A percentile compares a stretch with the other conserved stretches of the same genome.
Evolutionary conservation across 768 basidiomycete species (phyloP).

Genomic region (Mycena maculata): DNA sequence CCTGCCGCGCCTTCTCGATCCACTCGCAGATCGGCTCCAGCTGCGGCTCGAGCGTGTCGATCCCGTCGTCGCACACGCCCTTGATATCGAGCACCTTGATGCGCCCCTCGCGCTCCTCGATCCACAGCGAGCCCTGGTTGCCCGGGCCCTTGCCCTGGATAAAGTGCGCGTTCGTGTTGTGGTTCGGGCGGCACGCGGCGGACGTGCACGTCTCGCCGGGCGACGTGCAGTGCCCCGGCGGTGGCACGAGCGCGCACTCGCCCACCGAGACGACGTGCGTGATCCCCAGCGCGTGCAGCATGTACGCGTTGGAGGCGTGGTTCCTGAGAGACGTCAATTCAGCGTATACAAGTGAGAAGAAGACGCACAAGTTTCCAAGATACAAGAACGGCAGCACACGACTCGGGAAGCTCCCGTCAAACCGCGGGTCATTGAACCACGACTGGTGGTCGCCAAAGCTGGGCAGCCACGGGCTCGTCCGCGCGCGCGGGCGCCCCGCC

Average conservation of each 20-base stretch:
- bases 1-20: conserved; percentile 87
- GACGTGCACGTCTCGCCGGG: conserved; percentile 32
- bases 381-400: conserved; percentile 93
- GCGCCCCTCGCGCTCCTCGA: conserved; percentile 87
- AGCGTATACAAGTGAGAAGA: conserved; percentile 11
- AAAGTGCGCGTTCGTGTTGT: conserved; percentile 48
- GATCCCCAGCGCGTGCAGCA: conserved; percentile 95
- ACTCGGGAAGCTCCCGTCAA: conserved; percentile 96
- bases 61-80: conserved; percentile 95
- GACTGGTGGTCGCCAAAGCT: conserved; percentile 79
- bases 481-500: conserved; percentile 71
- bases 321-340: conserved; percentile 67
- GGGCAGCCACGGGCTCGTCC: conserved; percentile 74
- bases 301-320: conserved; percentile 93
- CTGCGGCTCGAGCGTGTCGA: conserved; percentile 92
- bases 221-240: conserved; percentile 58
- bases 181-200: conserved; percentile 41
- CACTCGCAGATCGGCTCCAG: conserved; percentile 90
- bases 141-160: conserved; percentile 58
- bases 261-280: conserved; percentile 98
- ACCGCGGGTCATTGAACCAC: conserved; percentile 95
- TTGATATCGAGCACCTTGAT: conserved; percentile 94
- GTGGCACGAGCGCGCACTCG: conserved; percentile 91
- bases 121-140: conserved; percentile 82
- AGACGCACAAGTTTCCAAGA: conserved; percentile 90